A percentile compares a stretch with the other conserved stretches of the same genome.
These are phyloP conservation scores for Peltaster fructicola DNA, from an alignment of 2,329 filamentous ascomycete genomes.

Conservation along the genomic window DNA sequence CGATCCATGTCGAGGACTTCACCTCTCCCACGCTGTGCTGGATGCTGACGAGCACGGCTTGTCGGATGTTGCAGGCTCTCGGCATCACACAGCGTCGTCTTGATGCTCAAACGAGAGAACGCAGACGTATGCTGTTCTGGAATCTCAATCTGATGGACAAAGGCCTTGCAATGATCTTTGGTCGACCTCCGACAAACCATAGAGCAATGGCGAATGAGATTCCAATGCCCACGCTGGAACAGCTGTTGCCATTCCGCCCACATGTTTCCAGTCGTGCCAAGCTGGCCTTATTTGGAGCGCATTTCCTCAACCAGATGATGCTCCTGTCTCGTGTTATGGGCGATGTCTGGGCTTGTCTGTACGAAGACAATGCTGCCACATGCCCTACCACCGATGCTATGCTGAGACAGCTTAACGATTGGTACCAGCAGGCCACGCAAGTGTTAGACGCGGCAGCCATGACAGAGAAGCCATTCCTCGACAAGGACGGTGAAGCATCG, in stretches of 20 bases:
- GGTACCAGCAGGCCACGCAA: conserved; percentile 7
- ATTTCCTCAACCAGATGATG: conserved; percentile 8
- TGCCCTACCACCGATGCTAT: conserved; percentile 1
- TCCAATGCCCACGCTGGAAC: conserved; percentile 7
- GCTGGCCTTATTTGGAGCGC: conserved; percentile 9
- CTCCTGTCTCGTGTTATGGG: conserved; percentile 5
- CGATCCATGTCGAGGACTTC: conserved; percentile 10
- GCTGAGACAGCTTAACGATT: conserved; percentile 6
- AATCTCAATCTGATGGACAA: conserved; percentile 11
- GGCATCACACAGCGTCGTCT: conserved; percentile 8
- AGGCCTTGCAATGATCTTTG: conserved; percentile 8
- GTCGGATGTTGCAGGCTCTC: conserved; percentile 10
- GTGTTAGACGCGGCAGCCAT: conserved; percentile 8
- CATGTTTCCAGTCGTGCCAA: no score
- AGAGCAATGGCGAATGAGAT: conserved; percentile 7
- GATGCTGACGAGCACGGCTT: conserved; percentile 10
- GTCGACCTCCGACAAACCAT: conserved; percentile 9
- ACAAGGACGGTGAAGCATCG: conserved; percentile 3
- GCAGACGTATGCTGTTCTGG: conserved; percentile 11
- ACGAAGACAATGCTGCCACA: conserved; percentile 3
- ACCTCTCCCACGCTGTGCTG: conserved; percentile 11
- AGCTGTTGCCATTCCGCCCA: conserved; percentile 7
- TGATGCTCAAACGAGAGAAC: conserved; percentile 6
- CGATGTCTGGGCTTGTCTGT: conserved; percentile 7
- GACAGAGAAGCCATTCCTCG: conserved; percentile 9